Evolutionary conservation across 192 early-diverging fungal genomes (phyloP).

Genomic region (Backusella westeae): DNA sequence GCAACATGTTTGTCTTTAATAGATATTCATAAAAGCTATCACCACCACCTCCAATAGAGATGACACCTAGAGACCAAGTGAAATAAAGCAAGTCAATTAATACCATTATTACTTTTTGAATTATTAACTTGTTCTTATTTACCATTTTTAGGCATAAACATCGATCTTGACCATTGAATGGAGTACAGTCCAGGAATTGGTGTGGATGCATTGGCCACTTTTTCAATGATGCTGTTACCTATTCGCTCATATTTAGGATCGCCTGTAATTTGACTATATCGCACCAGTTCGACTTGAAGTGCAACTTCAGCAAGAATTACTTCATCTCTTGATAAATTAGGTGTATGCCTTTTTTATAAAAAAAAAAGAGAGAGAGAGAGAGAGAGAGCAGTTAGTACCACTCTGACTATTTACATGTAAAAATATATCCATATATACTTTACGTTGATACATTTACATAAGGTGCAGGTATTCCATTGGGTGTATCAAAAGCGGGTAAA

Average conservation of each 20-base stretch:
- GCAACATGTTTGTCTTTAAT: slow-evolving; percentile 53
- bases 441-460: slow-evolving; percentile 51
- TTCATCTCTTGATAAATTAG: not conserved
- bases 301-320: slow-evolving; percentile 60
- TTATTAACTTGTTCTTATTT: not conserved
- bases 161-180: slow-evolving; percentile 40
- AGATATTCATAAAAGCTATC: slow-evolving; percentile 68
- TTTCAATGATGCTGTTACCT: slow-evolving; percentile 49
- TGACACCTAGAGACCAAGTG: not conserved
- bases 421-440: not conserved
- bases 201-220: slow-evolving; percentile 39
- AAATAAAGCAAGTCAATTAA: not conserved
- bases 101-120: not conserved
- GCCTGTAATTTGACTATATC: slow-evolving; percentile 71
- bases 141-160: slow-evolving; percentile 18
- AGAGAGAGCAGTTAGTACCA: not conserved
- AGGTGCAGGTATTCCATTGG: slow-evolving; percentile 58
- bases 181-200: slow-evolving; percentile 60
- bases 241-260: slow-evolving; percentile 58
- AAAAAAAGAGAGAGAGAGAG: too few species aligned
- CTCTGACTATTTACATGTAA: not conserved
- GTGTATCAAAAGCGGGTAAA: slow-evolving; percentile 70
- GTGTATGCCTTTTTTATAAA: not conserved
- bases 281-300: slow-evolving; percentile 78
- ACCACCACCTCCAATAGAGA: slow-evolving; percentile 42